A percentile compares a stretch with the other conserved stretches of the same genome.
These are phyloP conservation scores for Cunninghamia lanceolata DNA, from an alignment of 75 land plant species.

Conservation along the genomic window DNA sequence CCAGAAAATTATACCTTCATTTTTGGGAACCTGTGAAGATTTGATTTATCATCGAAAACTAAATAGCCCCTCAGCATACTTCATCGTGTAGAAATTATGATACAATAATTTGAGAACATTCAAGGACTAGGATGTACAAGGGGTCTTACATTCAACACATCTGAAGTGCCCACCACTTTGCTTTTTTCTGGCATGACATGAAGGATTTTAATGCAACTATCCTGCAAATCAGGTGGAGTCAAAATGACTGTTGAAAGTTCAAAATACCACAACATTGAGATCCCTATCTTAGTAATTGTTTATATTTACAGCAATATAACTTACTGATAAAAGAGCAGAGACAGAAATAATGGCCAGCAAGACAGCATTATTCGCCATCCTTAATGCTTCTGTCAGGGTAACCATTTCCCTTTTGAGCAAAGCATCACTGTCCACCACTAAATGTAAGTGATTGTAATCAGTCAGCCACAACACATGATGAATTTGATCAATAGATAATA, in stretches of 20 bases:
- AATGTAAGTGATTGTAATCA: background rate
- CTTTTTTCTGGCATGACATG: slow-evolving; percentile 17
- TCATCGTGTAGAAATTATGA: background rate
- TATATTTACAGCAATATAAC: slow-evolving; percentile 10
- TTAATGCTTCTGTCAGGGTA: slow-evolving; percentile 67
- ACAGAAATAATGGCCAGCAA: slow-evolving; percentile 50
- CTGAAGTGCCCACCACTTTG: slow-evolving; percentile 31
- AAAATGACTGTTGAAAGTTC: background rate
- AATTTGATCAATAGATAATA: background rate
- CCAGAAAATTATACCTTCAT: background rate
- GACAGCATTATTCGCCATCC: slow-evolving; percentile 57
- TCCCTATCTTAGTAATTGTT: background rate
- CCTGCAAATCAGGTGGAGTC: slow-evolving; percentile 18
- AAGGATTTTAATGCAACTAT: slow-evolving; percentile 24
- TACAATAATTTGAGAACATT: background rate
- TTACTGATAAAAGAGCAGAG: slow-evolving; percentile 52
- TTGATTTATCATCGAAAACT: background rate
- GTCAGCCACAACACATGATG: background rate
- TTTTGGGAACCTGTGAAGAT: background rate
- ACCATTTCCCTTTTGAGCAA: slow-evolving; percentile 55
- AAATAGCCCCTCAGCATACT: background rate
- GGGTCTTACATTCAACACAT: slow-evolving; percentile 48
- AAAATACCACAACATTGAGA: background rate
- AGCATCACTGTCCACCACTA: slow-evolving; percentile 73
- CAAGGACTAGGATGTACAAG: background rate